Percentiles rank a stretch among this genome's conserved stretches.
These are phyloP conservation scores for Phytophthora pluvialis DNA, from an alignment of 352 stramenopile species.

Conservation along the genomic window DNA sequence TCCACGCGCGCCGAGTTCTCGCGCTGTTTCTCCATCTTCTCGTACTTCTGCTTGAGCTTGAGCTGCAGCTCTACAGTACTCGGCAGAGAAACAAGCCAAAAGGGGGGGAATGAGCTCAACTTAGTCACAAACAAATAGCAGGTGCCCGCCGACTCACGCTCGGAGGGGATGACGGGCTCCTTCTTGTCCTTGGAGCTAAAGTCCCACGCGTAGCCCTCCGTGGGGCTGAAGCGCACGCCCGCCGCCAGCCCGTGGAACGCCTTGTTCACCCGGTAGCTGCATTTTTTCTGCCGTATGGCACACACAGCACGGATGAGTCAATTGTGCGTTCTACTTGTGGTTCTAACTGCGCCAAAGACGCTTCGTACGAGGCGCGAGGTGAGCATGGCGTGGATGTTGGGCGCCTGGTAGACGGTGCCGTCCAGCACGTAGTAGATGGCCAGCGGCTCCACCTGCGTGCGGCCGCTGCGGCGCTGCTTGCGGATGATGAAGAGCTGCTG, in stretches of 20 bases:
- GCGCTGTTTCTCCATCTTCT: conserved; percentile 88
- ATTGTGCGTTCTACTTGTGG: neutral
- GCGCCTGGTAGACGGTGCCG: conserved; percentile 86
- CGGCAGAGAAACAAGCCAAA: too few species aligned
- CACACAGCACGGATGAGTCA: conserved; percentile 6
- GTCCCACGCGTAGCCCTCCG: conserved; percentile 87
- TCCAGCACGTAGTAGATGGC: conserved; percentile 92
- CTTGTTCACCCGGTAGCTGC: conserved; percentile 86
- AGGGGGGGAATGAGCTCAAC: neutral
- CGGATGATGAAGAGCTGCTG: conserved; percentile 89
- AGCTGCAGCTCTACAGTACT: conserved; percentile 67
- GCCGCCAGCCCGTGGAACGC: conserved; percentile 77
- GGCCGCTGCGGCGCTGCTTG: conserved; percentile 82
- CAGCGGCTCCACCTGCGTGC: conserved; percentile 81
- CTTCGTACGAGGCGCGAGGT: conserved; percentile 77
- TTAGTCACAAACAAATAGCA: neutral
- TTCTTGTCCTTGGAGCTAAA: conserved; percentile 90
- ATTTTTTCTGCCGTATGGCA: conserved; percentile 72
- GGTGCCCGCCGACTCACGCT: conserved; percentile 51
- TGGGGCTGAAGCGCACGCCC: conserved; percentile 85
- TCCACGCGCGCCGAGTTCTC: conserved; percentile 86
- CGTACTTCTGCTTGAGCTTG: conserved; percentile 88
- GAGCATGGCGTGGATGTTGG: conserved; percentile 90
- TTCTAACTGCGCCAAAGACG: neutral
- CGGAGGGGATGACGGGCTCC: conserved; percentile 81